Percentiles rank a stretch among this genome's conserved stretches.
Evolutionary conservation across 345 rosid species (phyloP).

Genomic region (Citrus reticulata): DNA sequence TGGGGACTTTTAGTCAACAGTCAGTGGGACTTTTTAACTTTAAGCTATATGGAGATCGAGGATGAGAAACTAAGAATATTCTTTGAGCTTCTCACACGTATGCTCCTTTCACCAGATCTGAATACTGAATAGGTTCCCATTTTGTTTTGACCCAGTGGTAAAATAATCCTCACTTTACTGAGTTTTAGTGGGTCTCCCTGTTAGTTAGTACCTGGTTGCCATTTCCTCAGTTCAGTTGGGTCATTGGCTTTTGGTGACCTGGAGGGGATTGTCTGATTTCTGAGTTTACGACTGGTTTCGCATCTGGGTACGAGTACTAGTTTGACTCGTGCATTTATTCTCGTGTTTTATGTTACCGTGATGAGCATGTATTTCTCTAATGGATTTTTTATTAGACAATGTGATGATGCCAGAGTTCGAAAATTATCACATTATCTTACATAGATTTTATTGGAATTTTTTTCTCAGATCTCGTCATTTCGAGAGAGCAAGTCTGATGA

Average conservation of each 20-base stretch:
- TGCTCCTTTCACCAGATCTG: conserved; percentile 26
- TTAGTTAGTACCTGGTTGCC: not conserved
- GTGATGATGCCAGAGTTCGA: not conserved
- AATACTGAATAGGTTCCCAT: not conserved
- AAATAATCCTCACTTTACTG: not conserved
- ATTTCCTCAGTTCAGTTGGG: conserved; percentile 3
- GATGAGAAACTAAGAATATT: not conserved
- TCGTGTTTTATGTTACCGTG: not conserved
- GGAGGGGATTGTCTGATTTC: conserved; percentile 4
- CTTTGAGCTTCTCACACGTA: conserved; percentile 26
- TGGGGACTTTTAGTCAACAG: conserved; percentile 34
- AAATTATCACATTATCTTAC: conserved; percentile 8
- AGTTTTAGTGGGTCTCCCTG: not conserved
- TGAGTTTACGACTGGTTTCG: conserved; percentile 3
- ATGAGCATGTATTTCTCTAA: not conserved
- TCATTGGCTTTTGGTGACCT: conserved; percentile 10
- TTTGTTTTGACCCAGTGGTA: not conserved
- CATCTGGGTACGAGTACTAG: not conserved
- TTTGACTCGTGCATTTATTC: not conserved
- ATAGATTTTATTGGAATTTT: conserved; percentile 17
- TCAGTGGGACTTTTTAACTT: conserved; percentile 15
- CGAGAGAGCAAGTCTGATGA: conserved; percentile 98
- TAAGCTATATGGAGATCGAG: conserved; percentile 4
- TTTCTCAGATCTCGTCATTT: conserved; percentile 84
- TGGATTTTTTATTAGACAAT: not conserved